Conservation (phyloP, 2,329 filamentous ascomycete species). For the Bertia moriformis region DNA sequence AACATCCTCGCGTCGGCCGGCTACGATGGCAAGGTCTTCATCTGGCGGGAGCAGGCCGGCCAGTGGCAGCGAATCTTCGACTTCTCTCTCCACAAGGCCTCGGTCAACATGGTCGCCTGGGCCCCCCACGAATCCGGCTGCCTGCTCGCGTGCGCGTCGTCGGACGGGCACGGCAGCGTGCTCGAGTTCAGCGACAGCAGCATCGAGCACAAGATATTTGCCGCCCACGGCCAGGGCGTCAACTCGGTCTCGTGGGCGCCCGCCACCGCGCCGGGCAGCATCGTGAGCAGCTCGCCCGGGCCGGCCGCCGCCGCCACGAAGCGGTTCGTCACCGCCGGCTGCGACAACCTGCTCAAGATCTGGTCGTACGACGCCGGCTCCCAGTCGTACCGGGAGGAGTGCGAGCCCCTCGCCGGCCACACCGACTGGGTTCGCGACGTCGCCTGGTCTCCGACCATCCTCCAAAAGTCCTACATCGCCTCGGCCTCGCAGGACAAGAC, state of each 20-base stretch:
- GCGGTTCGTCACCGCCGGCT: conserved; percentile 86
- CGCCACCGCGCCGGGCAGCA: conserved; percentile 66
- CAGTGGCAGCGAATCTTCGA: conserved; percentile 81
- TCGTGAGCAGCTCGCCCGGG: conserved; percentile 58
- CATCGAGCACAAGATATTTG: conserved; percentile 80
- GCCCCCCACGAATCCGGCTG: conserved; percentile 93
- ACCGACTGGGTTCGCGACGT: conserved; percentile 96
- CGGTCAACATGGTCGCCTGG: conserved; percentile 94
- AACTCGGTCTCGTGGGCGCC: conserved; percentile 98
- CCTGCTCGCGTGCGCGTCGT: conserved; percentile 83
- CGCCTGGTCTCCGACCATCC: conserved; percentile 86
- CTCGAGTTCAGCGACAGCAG: conserved; percentile 94
- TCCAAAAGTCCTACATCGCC: conserved; percentile 93
- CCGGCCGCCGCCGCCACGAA: conserved; percentile 49
- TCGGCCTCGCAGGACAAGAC: conserved; percentile 93
- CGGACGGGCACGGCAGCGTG: conserved; percentile 82
- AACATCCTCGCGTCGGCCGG: conserved; percentile 90
- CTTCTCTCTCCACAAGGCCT: conserved; percentile 84
- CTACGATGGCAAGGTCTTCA: conserved; percentile 95
- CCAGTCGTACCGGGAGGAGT: conserved; percentile 46
- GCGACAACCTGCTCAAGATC: conserved; percentile 84
- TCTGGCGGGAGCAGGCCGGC: conserved; percentile 80
- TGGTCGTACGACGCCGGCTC: conserved; percentile 63
- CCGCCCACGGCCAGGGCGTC: conserved; percentile 82
- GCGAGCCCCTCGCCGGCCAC: conserved; percentile 62